These are phyloP conservation scores for Strombidium stylifer DNA, from an alignment of 73 alveolate genomes.

Conservation along the genomic window DNA sequence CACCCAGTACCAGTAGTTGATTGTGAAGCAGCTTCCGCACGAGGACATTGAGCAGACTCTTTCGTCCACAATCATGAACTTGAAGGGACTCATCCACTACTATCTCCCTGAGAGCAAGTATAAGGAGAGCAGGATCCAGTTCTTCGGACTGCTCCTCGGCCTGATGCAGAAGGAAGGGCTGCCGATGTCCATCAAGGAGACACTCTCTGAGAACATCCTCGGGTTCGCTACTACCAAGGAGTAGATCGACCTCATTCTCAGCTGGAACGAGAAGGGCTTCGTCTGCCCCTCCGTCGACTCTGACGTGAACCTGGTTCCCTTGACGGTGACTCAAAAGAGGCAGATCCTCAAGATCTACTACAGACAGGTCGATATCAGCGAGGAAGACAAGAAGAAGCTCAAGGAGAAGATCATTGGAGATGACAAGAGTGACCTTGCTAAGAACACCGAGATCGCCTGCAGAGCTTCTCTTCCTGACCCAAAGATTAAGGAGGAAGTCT, in stretches of 20 bases:
- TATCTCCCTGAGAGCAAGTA: conserved; percentile 5
- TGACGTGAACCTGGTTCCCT: neutral
- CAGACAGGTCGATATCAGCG: conserved; percentile 29
- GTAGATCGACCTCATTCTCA: neutral
- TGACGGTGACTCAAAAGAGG: conserved; percentile 14
- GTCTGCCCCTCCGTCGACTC: neutral
- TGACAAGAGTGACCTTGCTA: conserved; percentile 64
- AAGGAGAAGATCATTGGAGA: conserved; percentile 40
- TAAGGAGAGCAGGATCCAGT: neutral
- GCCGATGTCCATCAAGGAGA: neutral
- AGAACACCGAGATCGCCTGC: conserved; percentile 50
- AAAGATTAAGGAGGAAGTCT: conserved; percentile 49
- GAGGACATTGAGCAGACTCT: neutral
- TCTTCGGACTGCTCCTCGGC: neutral
- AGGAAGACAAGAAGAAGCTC: conserved; percentile 37
- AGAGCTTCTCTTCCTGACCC: conserved; percentile 54
- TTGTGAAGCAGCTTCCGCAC: neutral
- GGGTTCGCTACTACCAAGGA: neutral
- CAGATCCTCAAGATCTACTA: conserved; percentile 48
- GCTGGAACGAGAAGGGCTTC: neutral
- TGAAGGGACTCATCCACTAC: neutral
- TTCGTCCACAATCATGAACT: neutral
- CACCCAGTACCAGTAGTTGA: neutral
- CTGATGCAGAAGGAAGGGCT: neutral
- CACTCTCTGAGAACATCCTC: neutral